phyloP scores from a whole-genome alignment of 225 moss, liverwort and hornwort species.

The Ulota crispa region DNA sequence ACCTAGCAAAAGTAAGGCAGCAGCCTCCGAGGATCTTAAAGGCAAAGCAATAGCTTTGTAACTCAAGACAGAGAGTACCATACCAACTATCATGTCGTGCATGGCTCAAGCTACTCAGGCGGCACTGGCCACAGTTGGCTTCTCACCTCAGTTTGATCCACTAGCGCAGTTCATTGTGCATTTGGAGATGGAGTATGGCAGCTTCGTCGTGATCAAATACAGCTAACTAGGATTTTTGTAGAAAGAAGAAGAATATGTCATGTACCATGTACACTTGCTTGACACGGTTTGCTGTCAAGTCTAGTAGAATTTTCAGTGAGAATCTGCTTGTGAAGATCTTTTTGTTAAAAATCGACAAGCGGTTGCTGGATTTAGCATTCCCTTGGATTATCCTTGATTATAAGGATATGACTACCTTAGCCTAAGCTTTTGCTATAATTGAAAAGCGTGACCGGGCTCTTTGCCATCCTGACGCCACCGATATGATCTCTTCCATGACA shows the following conservation, averaged over 20 bases:
- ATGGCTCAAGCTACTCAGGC: too few species aligned
- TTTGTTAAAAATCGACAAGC: neutral
- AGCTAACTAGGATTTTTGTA: neutral
- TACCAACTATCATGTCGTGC: too few species aligned
- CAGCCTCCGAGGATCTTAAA: too few species aligned
- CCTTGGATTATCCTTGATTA: neutral
- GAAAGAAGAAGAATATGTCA: neutral
- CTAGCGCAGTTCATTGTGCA: too few species aligned
- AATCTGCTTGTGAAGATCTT: neutral
- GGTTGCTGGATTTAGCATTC: neutral
- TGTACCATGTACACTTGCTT: neutral
- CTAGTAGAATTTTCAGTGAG: neutral
- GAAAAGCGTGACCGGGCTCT: neutral
- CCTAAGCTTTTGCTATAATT: neutral
- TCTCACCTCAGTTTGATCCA: too few species aligned
- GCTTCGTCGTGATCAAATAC: too few species aligned
- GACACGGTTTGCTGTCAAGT: neutral
- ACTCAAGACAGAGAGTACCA: too few species aligned
- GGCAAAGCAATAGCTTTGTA: too few species aligned
- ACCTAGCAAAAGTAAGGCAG: too few species aligned
- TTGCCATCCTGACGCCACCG: neutral
- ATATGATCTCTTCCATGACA: neutral
- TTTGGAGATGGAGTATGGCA: too few species aligned
- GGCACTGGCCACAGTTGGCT: too few species aligned
- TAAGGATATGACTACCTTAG: neutral